Evolutionary conservation across 306 rosid species (phyloP), one percentile per base, ranked within the genome.

Genomic region (Cucurbita ficifolia): DNA sequence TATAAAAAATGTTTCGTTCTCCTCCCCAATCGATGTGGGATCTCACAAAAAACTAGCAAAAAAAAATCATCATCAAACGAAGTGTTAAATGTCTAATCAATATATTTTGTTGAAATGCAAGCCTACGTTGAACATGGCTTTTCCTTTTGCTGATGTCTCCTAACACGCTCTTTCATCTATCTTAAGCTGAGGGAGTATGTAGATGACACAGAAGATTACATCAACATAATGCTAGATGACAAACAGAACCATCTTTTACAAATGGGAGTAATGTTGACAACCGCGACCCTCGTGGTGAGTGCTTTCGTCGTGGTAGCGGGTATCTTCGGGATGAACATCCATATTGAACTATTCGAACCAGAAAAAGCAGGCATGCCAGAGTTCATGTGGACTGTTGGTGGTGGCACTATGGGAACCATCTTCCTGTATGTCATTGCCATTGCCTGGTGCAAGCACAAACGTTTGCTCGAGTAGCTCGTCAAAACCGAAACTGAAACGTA

Each of bases 141-240:
- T 68, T 46, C 19, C 14, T 22, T 45, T 7, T 17, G 16, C 5
- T 69, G 49, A 4, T 45, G 40, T 69, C 22, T 12, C 6, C 13
- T 71, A 36, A 71, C 75, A 33, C 64, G 0, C 12, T 70, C 48
- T 24, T 72, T 72, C 51, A 52, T n/a, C 67, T 13, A 19, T 48
- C 53, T 60, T 74, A 81, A 94, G 97, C 84, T 95, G 83, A 84
- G 96, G 83, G 99, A 95, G 87, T 95, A 95, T 6, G 99, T 95
- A 0, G 99, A 95, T 59, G 97, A 91, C 88, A 95, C 99, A 0
- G 99, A 95, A 84, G 99, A 95, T 77, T 95, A 91, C 79, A 95
- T 95, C 86, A 91, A 95, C 88, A 95, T 95, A 46, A 95, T 95
- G 99, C 84, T 95, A 86, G 99, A 95, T 82, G 97, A 95, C 90